Conservation (phyloP, 352 stramenopile genomes). For the Phytophthora parvispora region DNA sequence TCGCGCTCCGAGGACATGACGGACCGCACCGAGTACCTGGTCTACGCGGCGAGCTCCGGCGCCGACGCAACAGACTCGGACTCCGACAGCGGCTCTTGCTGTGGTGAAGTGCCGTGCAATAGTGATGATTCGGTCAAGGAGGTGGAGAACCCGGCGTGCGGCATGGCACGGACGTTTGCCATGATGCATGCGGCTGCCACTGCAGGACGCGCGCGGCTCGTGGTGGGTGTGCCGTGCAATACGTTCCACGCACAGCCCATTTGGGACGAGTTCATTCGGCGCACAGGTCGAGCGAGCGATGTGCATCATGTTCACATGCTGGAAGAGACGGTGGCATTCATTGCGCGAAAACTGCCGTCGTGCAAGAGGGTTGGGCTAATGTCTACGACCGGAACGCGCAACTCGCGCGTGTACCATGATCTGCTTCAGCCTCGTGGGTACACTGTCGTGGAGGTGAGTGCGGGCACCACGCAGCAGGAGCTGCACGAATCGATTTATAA, state of each 20-base stretch:
- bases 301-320: constrained; percentile 75
- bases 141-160: constrained; percentile 75
- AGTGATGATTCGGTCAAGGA: constrained; percentile 2
- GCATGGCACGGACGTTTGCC: constrained; percentile 79
- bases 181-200: constrained; percentile 70
- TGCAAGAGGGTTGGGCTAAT: constrained; percentile 68
- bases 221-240: constrained; percentile 78
- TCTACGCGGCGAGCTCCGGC: constrained; percentile 25
- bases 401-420: constrained; percentile 78
- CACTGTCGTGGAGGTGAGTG: constrained; percentile 60
- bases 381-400: constrained; percentile 72
- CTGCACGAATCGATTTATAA: constrained; percentile 85
- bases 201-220: constrained; percentile 47
- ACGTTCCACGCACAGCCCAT: constrained; percentile 81
- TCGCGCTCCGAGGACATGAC: constrained; percentile 84
- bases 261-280: constrained; percentile 74
- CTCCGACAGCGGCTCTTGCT: constrained; percentile 7
- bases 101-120: background rate
- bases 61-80: constrained; percentile 27
- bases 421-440: constrained; percentile 71
- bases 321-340: constrained; percentile 74
- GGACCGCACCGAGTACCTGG: constrained; percentile 72
- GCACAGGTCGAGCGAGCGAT: constrained; percentile 32
- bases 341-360: constrained; percentile 49
- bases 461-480: constrained; percentile 56